phyloP scores from a whole-genome alignment of 306 rosid species.

The Quillaja saponaria region DNA sequence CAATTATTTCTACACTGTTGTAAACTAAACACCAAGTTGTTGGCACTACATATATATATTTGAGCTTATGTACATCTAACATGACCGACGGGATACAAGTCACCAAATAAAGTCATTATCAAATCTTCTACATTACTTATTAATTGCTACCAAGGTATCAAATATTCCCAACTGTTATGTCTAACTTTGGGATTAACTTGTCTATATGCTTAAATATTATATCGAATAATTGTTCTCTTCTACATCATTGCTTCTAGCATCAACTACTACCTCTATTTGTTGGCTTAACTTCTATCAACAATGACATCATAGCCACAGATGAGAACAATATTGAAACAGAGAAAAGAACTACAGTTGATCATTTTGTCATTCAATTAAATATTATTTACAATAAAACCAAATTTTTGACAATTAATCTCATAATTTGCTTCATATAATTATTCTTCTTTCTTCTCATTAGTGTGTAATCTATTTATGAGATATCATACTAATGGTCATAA shows the following conservation, averaged over 20 bases:
- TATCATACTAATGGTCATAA: no score
- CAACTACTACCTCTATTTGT: constrained; percentile 32
- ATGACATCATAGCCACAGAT: constrained; percentile 30
- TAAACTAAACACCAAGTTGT: no score
- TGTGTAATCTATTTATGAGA: no score
- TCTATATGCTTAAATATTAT: background rate
- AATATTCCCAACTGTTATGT: constrained; percentile 54
- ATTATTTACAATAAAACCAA: background rate
- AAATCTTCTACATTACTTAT: constrained; percentile 27
- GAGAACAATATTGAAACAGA: constrained; percentile 14
- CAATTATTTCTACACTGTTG: no score
- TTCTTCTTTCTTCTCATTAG: no score
- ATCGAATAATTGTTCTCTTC: background rate
- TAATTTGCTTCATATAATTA: no score
- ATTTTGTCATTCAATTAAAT: background rate
- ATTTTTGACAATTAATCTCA: no score
- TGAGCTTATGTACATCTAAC: background rate
- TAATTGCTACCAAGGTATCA: background rate
- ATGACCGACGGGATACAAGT: background rate
- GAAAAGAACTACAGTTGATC: constrained; percentile 20
- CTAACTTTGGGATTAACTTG: constrained; percentile 28
- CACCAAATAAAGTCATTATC: background rate
- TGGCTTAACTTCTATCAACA: constrained; percentile 34
- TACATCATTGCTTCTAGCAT: constrained; percentile 27
- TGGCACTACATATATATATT: no score